These are phyloP conservation scores for Dipodascus albidus DNA, from an alignment of 805 yeast species.

Conservation along the genomic window DNA sequence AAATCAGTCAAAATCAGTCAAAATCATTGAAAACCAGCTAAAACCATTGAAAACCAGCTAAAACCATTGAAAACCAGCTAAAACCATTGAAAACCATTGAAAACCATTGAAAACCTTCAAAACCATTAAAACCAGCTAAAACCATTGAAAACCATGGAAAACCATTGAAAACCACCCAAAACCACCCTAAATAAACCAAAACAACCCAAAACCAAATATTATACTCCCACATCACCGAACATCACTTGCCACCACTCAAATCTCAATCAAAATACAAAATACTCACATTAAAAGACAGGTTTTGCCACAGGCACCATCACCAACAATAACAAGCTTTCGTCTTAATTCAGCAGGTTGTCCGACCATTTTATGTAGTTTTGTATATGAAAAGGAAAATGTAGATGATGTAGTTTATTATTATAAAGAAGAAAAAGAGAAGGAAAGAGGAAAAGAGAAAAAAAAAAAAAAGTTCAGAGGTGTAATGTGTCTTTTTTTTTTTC, in stretches of 20 bases:
- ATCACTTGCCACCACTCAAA: too few species aligned
- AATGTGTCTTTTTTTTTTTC: neutral
- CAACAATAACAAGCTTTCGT: slow-evolving; percentile 76
- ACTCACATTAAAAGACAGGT: slow-evolving; percentile 65
- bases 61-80: too few species aligned
- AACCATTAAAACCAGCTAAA: too few species aligned
- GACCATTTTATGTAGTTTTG: neutral
- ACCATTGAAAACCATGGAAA: too few species aligned
- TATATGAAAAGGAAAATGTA: neutral
- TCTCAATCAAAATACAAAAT: neutral
- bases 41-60: too few species aligned
- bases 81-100: too few species aligned
- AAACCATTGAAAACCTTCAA: too few species aligned
- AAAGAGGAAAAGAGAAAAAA: neutral
- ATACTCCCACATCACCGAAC: neutral
- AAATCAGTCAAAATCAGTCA: too few species aligned
- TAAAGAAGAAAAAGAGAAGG: neutral
- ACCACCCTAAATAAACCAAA: neutral
- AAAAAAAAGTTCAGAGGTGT: neutral
- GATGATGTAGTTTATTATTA: neutral
- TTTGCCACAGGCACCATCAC: slow-evolving; percentile 97
- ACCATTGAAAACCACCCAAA: neutral
- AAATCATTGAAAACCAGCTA: too few species aligned
- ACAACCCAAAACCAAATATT: neutral
- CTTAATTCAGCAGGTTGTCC: slow-evolving; percentile 19